Percentiles rank a stretch among this genome's conserved stretches.
These are phyloP conservation scores for Fusarium circinatum DNA, from an alignment of 2,329 filamentous ascomycete species.

Conservation along the genomic window DNA sequence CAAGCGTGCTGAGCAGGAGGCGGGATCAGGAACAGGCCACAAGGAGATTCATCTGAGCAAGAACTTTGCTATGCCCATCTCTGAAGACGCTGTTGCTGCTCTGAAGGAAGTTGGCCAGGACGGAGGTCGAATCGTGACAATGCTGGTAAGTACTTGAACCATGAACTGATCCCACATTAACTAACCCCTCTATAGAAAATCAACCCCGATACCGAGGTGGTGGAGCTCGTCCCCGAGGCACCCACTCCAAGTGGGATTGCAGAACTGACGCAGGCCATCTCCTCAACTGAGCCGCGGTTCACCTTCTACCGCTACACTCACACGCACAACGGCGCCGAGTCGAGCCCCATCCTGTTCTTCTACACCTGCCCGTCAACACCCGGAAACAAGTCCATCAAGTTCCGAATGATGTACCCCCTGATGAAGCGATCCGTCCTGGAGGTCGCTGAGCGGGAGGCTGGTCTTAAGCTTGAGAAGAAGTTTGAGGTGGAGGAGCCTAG, in stretches of 20 bases:
- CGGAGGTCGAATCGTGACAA: slow-evolving; percentile 65
- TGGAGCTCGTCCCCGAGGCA: slow-evolving; percentile 70
- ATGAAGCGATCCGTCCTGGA: slow-evolving; percentile 74
- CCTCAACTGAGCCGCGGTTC: slow-evolving; percentile 76
- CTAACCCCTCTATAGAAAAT: slow-evolving; percentile 67
- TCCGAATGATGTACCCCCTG: slow-evolving; percentile 84
- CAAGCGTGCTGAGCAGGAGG: slow-evolving; percentile 78
- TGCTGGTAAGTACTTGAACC: slow-evolving; percentile 65
- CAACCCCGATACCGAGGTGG: slow-evolving; percentile 73
- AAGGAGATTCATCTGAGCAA: slow-evolving; percentile 69
- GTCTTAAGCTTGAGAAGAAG: slow-evolving; percentile 74
- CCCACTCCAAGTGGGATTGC: slow-evolving; percentile 64
- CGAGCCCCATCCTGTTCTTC: slow-evolving; percentile 77
- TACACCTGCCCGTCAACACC: slow-evolving; percentile 80
- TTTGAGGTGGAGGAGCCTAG: slow-evolving; percentile 74
- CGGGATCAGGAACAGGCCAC: slow-evolving; percentile 72
- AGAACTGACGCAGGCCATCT: slow-evolving; percentile 70
- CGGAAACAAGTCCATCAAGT: slow-evolving; percentile 77
- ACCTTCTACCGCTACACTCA: slow-evolving; percentile 78
- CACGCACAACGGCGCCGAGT: slow-evolving; percentile 61
- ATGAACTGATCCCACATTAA: not conserved
- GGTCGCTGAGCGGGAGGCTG: slow-evolving; percentile 73
- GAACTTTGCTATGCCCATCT: slow-evolving; percentile 66
- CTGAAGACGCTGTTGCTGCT: slow-evolving; percentile 71
- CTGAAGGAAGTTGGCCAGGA: slow-evolving; percentile 67